Evolutionary conservation across 2,329 filamentous ascomycete genomes (phyloP).

Genomic region (Colletotrichum scovillei): DNA sequence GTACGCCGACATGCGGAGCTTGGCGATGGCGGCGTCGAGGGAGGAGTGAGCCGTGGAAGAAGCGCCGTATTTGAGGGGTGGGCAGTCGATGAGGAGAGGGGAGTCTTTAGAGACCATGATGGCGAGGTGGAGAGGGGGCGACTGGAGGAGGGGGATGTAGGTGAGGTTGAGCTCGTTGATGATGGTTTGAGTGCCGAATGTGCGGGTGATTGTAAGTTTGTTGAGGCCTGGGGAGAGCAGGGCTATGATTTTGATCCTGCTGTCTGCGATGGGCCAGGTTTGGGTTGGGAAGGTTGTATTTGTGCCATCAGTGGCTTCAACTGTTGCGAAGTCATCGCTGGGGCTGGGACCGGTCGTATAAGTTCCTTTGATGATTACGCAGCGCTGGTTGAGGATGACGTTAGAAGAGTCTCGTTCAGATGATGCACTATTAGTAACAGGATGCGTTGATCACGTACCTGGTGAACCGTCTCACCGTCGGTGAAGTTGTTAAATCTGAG

Average conservation of each 20-base stretch:
- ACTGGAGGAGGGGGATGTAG: conserved; percentile 66
- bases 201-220: conserved; percentile 5
- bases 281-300: conserved; percentile 20
- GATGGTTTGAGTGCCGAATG: neutral
- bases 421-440: too few species aligned
- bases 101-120: conserved; percentile 78
- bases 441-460: neutral
- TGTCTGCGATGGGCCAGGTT: conserved; percentile 14
- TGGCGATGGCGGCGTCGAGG: conserved; percentile 73
- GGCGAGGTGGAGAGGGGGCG: conserved; percentile 77
- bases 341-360: neutral
- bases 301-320: neutral
- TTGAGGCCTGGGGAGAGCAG: conserved; percentile 25
- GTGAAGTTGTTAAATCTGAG: conserved; percentile 11
- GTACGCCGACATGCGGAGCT: conserved; percentile 80
- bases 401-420: neutral
- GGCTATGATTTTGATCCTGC: conserved; percentile 19
- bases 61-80: conserved; percentile 67
- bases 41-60: conserved; percentile 61
- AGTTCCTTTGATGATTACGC: conserved; percentile 20
- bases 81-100: conserved; percentile 74
- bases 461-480: conserved; percentile 16
- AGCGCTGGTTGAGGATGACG: conserved; percentile 2
- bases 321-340: neutral
- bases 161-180: conserved; percentile 47